Percentiles rank a stretch among this genome's conserved stretches.
Evolutionary conservation across 2,329 filamentous ascomycete species (phyloP).

Genomic region (Gliomastix tumulicola): DNA sequence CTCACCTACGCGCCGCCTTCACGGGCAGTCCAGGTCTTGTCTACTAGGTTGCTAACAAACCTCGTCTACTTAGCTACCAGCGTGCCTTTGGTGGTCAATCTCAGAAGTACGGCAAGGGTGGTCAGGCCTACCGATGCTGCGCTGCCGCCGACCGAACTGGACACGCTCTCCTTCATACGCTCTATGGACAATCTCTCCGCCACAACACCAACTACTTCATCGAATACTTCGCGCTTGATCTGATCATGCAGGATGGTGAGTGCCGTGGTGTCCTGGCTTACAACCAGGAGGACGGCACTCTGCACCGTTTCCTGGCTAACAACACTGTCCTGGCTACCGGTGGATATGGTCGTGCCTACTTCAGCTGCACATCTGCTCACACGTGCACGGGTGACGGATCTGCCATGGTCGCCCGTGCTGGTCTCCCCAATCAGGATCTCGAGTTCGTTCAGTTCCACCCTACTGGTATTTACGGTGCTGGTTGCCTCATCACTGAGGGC

Average conservation of each 20-base stretch:
- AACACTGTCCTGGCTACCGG: constrained; percentile 96
- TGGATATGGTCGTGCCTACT: constrained; percentile 96
- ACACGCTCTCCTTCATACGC: constrained; percentile 94
- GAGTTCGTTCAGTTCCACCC: constrained; percentile 99
- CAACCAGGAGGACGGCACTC: constrained; percentile 97
- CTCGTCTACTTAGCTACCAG: constrained; percentile 66
- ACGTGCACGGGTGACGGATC: constrained; percentile 98
- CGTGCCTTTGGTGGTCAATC: constrained; percentile 98
- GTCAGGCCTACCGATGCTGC: constrained; percentile 95
- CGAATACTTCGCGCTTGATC: constrained; percentile 94
- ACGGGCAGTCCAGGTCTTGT: not conserved
- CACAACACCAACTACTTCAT: constrained; percentile 99
- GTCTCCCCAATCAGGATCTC: constrained; percentile 96
- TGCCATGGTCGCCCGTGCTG: constrained; percentile 97
- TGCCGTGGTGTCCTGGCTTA: constrained; percentile 96
- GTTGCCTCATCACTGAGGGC: constrained; percentile 95
- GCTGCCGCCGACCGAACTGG: constrained; percentile 95
- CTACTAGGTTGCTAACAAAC: constrained; percentile 7
- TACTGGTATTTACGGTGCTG: constrained; percentile 97
- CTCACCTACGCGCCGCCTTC: not conserved
- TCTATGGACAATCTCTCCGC: constrained; percentile 92
- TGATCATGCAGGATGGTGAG: constrained; percentile 96
- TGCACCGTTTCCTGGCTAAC: constrained; percentile 94
- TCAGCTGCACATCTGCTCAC: constrained; percentile 96
- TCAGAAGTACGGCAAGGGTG: constrained; percentile 90